phyloP scores from a whole-genome alignment of 331 rosid genomes.

The Telfairia occidentalis region DNA sequence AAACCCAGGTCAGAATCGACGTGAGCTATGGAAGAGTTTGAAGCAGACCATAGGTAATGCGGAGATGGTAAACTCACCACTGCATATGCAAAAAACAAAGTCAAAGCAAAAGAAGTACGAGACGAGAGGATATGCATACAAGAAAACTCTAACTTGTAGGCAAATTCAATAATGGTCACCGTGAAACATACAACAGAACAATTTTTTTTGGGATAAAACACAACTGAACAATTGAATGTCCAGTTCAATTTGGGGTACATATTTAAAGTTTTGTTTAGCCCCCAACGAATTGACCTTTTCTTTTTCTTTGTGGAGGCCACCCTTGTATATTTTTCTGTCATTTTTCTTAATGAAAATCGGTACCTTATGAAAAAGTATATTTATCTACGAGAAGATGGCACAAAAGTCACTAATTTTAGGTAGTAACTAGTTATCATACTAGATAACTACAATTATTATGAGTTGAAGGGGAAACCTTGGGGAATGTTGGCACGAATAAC shows the following conservation, averaged over 20 bases:
- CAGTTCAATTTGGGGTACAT: background rate
- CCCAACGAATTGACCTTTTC: background rate
- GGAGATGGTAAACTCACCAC: conserved; percentile 80
- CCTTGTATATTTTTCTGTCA: background rate
- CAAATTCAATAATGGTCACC: background rate
- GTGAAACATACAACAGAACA: background rate
- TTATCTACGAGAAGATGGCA: background rate
- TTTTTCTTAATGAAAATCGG: background rate
- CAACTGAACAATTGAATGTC: background rate
- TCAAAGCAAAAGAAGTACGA: conserved; percentile 2
- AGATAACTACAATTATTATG: background rate
- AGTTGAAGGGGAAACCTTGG: conserved; percentile 48
- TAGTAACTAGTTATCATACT: background rate
- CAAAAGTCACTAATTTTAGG: background rate
- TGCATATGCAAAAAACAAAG: conserved; percentile 20
- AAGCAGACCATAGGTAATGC: conserved; percentile 81
- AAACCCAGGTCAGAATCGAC: conserved; percentile 56
- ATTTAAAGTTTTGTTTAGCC: background rate
- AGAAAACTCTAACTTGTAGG: conserved; percentile 8
- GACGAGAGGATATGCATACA: conserved; percentile 12
- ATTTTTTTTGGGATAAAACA: too few relatives aligned
- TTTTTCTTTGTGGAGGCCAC: background rate
- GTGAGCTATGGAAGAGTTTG: conserved; percentile 70
- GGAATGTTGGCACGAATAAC: conserved; percentile 65
- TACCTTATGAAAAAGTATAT: background rate